phyloP scores from a whole-genome alignment of 129 eudicot genomes.

The Deinandra increscens region DNA sequence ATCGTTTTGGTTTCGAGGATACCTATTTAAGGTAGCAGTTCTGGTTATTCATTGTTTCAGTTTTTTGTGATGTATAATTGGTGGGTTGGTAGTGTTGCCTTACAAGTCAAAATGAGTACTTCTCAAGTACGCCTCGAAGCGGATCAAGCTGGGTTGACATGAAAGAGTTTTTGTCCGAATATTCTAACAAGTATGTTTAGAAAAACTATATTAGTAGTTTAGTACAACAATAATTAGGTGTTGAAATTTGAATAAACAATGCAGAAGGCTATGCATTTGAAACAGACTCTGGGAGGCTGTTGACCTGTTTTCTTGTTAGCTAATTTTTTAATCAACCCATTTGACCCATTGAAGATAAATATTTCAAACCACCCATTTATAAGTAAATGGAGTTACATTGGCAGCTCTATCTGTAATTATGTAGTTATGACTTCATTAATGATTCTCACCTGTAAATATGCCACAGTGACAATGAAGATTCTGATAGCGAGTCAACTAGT shows the following conservation, averaged over 20 bases:
- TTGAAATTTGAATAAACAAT: neutral
- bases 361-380: neutral
- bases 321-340: neutral
- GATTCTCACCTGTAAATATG: constrained; percentile 17
- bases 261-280: neutral
- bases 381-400: neutral
- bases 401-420: neutral
- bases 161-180: neutral
- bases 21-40: constrained; percentile 52
- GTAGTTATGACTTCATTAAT: constrained; percentile 9
- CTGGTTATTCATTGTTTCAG: constrained; percentile 6
- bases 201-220: neutral
- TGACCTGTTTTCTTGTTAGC: neutral
- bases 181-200: neutral
- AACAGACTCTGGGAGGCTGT: neutral
- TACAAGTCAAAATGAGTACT: neutral
- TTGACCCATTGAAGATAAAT: neutral
- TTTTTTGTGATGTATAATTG: constrained; percentile 2
- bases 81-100: neutral
- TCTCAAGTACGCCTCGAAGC: neutral
- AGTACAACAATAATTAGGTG: neutral
- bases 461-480: constrained; percentile 54
- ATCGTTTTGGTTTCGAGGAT: constrained; percentile 62
- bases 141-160: neutral
- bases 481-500: constrained; percentile 44